These are phyloP conservation scores for Omphalotus guepiniiformis DNA, from an alignment of 768 basidiomycete genomes.

Conservation along the genomic window DNA sequence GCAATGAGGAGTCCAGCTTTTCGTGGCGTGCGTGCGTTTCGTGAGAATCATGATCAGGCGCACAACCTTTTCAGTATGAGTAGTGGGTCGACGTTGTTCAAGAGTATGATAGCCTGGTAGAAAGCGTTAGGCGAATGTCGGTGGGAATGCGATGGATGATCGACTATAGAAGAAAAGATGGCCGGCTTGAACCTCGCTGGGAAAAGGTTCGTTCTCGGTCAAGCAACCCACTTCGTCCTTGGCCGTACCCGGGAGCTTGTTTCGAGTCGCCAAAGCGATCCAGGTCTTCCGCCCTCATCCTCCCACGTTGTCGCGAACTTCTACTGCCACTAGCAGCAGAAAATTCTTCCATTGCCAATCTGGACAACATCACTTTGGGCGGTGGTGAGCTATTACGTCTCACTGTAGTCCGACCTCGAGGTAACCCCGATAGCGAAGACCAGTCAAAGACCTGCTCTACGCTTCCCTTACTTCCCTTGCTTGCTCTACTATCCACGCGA, in stretches of 20 bases:
- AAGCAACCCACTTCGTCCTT: constrained; percentile 60
- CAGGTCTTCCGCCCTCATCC: constrained; percentile 51
- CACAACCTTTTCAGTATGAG: constrained; percentile 1
- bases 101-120: neutral
- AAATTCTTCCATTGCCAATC: constrained; percentile 12
- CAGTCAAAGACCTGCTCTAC: constrained; percentile 46
- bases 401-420: constrained; percentile 38
- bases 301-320: constrained; percentile 38
- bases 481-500: no score
- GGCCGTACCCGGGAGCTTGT: constrained; percentile 59
- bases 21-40: constrained; percentile 3
- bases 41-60: constrained; percentile 1
- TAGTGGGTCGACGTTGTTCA: neutral
- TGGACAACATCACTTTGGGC: constrained; percentile 40
- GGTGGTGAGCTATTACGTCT: constrained; percentile 53
- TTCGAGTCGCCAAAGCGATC: constrained; percentile 35
- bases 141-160: neutral
- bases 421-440: constrained; percentile 35
- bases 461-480: constrained; percentile 18
- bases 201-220: constrained; percentile 31
- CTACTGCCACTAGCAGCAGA: constrained; percentile 3
- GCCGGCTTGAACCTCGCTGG: constrained; percentile 2
- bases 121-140: constrained; percentile 1
- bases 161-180: neutral
- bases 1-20: constrained; percentile 3